These are phyloP conservation scores for Nothopassalora personata DNA, from an alignment of 2,329 filamentous ascomycete species.

Conservation along the genomic window DNA sequence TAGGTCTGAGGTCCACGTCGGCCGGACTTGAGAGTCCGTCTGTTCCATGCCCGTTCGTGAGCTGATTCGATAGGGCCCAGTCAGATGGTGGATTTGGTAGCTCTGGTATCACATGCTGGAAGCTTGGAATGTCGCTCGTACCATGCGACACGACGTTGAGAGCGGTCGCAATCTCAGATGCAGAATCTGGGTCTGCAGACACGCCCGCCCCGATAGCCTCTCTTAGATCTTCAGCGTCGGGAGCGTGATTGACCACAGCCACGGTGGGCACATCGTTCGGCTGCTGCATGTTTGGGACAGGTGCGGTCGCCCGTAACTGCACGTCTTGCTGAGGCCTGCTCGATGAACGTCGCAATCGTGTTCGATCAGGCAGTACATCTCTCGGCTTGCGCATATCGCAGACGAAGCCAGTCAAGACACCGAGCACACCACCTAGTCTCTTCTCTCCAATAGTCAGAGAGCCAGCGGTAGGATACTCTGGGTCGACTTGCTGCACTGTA, in stretches of 20 bases:
- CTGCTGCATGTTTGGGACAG: background rate
- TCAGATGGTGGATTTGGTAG: background rate
- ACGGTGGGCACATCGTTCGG: background rate
- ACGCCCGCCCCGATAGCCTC: background rate
- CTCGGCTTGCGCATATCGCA: conserved; percentile 50
- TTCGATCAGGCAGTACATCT: conserved; percentile 21
- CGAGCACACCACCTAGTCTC: conserved; percentile 62
- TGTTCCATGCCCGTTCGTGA: background rate
- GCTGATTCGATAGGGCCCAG: background rate
- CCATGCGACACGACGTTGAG: conserved; percentile 1
- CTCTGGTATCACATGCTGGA: conserved; percentile 3
- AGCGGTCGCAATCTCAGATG: conserved; percentile 6
- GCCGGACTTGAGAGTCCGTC: background rate
- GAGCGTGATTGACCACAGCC: background rate
- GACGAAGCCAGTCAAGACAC: conserved; percentile 61
- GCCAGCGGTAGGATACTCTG: conserved; percentile 50
- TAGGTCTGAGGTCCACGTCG: background rate
- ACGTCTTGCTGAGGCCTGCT: conserved; percentile 2
- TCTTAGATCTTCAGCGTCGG: background rate
- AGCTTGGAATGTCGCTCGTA: background rate
- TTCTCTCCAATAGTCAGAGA: conserved; percentile 52
- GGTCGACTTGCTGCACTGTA: conserved; percentile 58
- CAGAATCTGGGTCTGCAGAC: background rate
- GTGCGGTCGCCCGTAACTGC: background rate
- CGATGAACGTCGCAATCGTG: conserved; percentile 6